Conservation (phyloP, 805 yeast species). For the Metschnikowia kunwiensis region DNA sequence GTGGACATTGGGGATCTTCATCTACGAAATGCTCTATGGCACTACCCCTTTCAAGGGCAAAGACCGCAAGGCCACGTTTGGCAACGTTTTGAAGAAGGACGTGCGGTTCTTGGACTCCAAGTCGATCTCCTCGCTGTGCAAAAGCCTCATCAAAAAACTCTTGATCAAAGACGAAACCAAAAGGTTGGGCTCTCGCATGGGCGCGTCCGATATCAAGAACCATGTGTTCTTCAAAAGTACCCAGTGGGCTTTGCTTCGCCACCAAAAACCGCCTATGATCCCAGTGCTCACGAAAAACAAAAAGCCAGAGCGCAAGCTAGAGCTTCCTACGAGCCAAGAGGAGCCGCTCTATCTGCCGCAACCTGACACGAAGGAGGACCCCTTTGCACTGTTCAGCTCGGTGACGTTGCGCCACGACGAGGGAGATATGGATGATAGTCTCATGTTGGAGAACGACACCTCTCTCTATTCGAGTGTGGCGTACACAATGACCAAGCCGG, state of each 20-base stretch:
- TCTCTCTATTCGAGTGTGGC: slow-evolving; percentile 51
- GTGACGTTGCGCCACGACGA: slow-evolving; percentile 80
- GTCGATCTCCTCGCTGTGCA: slow-evolving; percentile 70
- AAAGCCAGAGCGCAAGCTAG: slow-evolving; percentile 16
- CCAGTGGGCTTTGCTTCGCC: slow-evolving; percentile 93
- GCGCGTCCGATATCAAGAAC: slow-evolving; percentile 90
- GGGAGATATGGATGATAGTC: slow-evolving; percentile 33
- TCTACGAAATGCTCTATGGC: slow-evolving; percentile 93
- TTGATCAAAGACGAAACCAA: slow-evolving; percentile 85
- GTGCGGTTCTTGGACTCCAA: slow-evolving; percentile 72
- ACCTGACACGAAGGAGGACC: slow-evolving; percentile 50
- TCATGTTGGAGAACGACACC: slow-evolving; percentile 45
- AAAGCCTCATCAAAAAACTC: slow-evolving; percentile 72
- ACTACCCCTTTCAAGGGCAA: slow-evolving; percentile 95
- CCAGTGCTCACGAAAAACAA: slow-evolving; percentile 60
- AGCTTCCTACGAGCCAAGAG: slow-evolving; percentile 33
- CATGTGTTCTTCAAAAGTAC: slow-evolving; percentile 89
- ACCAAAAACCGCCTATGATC: slow-evolving; percentile 93
- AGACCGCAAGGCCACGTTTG: slow-evolving; percentile 84
- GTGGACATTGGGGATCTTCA: slow-evolving; percentile 97
- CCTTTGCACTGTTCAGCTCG: slow-evolving; percentile 81
- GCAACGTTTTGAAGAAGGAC: slow-evolving; percentile 80
- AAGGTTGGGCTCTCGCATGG: slow-evolving; percentile 86
- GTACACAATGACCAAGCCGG: slow-evolving; percentile 45
- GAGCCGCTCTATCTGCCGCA: slow-evolving; percentile 7